Evolutionary conservation across 495 filamentous ascomycete genomes (phyloP).

Genomic region (Aeminium ludgeri): DNA sequence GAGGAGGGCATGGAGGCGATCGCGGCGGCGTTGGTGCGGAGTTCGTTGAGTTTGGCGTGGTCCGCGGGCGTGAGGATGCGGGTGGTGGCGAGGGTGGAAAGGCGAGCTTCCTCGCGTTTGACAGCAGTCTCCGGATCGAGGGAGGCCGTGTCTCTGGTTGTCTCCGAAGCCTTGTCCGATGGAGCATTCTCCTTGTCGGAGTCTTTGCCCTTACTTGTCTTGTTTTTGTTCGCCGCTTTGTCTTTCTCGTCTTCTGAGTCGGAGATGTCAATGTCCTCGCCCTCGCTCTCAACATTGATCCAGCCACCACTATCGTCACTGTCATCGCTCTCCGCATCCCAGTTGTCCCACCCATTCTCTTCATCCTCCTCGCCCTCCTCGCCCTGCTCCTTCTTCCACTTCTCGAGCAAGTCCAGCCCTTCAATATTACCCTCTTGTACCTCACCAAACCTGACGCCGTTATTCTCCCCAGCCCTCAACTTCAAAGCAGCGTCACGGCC

Average conservation of each 20-base stretch:
- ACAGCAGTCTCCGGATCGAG: constrained; percentile 14
- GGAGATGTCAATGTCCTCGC: constrained; percentile 52
- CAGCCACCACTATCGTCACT: constrained; percentile 72
- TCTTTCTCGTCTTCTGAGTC: constrained; percentile 39
- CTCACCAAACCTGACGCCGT: constrained; percentile 56
- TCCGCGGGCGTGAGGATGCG: constrained; percentile 83
- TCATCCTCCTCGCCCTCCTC: constrained; percentile 48
- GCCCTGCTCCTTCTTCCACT: constrained; percentile 83
- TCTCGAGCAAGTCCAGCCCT: constrained; percentile 76
- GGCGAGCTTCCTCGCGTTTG: constrained; percentile 20
- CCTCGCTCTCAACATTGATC: constrained; percentile 79
- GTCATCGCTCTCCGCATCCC: constrained; percentile 68
- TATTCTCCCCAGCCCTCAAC: constrained; percentile 48
- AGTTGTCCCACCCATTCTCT: constrained; percentile 46
- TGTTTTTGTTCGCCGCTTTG: constrained; percentile 40
- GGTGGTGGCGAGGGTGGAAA: constrained; percentile 63
- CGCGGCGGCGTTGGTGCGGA: constrained; percentile 54
- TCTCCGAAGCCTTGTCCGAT: constrained; percentile 7
- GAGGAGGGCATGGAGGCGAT: constrained; percentile 37
- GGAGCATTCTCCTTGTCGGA: constrained; percentile 21
- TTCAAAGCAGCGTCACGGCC: constrained; percentile 87
- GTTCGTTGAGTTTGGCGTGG: constrained; percentile 77
- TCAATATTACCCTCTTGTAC: constrained; percentile 70
- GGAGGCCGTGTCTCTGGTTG: constrained; percentile 7
- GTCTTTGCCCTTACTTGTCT: constrained; percentile 10